phyloP scores from a whole-genome alignment of 208 protist species.

The Leishmania major region DNA sequence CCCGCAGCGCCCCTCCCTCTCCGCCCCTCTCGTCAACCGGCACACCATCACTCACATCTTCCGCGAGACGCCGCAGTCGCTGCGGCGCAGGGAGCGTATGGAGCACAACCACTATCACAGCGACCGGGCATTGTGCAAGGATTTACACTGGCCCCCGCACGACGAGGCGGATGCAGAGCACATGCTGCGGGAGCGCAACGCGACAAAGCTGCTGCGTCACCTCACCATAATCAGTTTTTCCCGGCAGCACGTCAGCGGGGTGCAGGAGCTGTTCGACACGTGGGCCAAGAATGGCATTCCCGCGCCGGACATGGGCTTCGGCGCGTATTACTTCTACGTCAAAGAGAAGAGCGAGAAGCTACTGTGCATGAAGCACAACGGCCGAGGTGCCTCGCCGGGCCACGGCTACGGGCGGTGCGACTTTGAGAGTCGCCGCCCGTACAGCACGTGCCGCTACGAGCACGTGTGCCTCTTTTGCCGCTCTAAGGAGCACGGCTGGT shows the following conservation, averaged over 20 bases:
- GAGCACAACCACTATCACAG: slow-evolving; percentile 33
- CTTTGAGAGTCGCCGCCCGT: slow-evolving; percentile 62
- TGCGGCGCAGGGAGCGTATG: slow-evolving; percentile 33
- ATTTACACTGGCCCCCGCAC: slow-evolving; percentile 48
- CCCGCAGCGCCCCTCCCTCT: slow-evolving; percentile 38
- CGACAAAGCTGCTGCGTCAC: slow-evolving; percentile 65
- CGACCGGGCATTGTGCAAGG: slow-evolving; percentile 25
- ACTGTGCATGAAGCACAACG: slow-evolving; percentile 83
- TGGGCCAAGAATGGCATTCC: slow-evolving; percentile 68
- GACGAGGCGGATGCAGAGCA: slow-evolving; percentile 42
- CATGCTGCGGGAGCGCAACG: slow-evolving; percentile 40
- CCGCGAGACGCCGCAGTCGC: slow-evolving; percentile 59
- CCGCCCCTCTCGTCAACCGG: slow-evolving; percentile 45
- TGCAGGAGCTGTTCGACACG: slow-evolving; percentile 64
- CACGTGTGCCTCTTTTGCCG: slow-evolving; percentile 81
- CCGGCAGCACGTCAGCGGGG: slow-evolving; percentile 42
- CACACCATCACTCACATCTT: slow-evolving; percentile 45
- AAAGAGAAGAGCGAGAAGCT: slow-evolving; percentile 62
- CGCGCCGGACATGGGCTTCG: slow-evolving; percentile 68
- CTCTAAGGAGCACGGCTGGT: slow-evolving; percentile 74
- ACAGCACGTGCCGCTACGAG: slow-evolving; percentile 73
- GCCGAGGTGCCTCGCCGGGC: slow-evolving; percentile 49
- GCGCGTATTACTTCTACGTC: slow-evolving; percentile 79
- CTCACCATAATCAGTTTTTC: slow-evolving; percentile 67
- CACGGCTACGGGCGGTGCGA: slow-evolving; percentile 70